phyloP scores from a whole-genome alignment of 2,329 filamentous ascomycete genomes.

The Paecilomyces sp. region DNA sequence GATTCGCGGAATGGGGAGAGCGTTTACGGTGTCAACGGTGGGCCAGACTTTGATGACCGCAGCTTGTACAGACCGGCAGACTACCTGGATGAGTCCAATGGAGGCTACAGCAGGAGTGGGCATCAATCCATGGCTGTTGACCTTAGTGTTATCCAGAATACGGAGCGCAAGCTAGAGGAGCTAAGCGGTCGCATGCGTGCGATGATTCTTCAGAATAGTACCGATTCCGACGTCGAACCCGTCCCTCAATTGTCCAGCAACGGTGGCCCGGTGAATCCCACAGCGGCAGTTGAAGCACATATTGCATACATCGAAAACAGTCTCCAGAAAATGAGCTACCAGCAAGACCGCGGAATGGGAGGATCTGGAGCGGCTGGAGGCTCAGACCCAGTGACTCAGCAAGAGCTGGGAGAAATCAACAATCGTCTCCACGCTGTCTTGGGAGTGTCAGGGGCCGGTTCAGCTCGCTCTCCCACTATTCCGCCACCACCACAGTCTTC shows the following conservation, averaged over 20 bases:
- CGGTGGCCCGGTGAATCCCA: constrained; percentile 18
- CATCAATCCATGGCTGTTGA: constrained; percentile 11
- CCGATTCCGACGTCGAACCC: constrained; percentile 27
- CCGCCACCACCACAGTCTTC: constrained; percentile 53
- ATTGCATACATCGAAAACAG: constrained; percentile 65
- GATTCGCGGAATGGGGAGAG: constrained; percentile 67
- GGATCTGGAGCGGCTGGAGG: constrained; percentile 9
- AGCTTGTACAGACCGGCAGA: constrained; percentile 66
- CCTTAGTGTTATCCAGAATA: constrained; percentile 50
- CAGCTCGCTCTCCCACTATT: constrained; percentile 39
- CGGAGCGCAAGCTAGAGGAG: constrained; percentile 59
- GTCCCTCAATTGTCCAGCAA: constrained; percentile 25
- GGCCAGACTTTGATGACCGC: constrained; percentile 67
- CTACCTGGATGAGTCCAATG: constrained; percentile 47
- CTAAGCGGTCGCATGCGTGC: constrained; percentile 62
- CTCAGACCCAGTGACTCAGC: constrained; percentile 38
- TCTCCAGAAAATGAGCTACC: constrained; percentile 53
- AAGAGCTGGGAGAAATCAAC: constrained; percentile 57
- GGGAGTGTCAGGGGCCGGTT: constrained; percentile 29
- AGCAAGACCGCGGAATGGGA: constrained; percentile 15
- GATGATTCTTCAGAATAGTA: constrained; percentile 49
- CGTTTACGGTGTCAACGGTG: constrained; percentile 57
- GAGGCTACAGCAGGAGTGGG: constrained; percentile 15
- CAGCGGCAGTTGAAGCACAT: constrained; percentile 44
- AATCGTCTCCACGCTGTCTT: constrained; percentile 57